A percentile compares a stretch with the other conserved stretches of the same genome.
Evolutionary conservation across 1,284 basidiomycete genomes (phyloP).

Genomic region (Puccinia horiana): DNA sequence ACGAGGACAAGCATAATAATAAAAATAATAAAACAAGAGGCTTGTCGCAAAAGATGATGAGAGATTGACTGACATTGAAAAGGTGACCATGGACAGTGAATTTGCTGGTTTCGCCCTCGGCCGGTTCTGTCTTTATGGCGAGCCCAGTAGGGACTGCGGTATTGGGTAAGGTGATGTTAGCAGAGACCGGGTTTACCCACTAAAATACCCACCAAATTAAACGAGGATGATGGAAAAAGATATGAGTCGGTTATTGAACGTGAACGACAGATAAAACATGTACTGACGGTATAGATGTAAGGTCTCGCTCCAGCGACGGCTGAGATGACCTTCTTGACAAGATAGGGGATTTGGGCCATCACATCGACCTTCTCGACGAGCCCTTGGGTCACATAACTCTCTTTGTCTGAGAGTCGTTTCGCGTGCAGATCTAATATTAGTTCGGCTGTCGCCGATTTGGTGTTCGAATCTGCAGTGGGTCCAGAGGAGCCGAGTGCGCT

Average conservation of each 20-base stretch:
- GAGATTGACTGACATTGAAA: conserved; percentile 33
- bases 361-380: conserved; percentile 96
- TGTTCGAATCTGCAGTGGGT: conserved; percentile 8
- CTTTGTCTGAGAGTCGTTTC: conserved; percentile 65
- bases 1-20: too few relatives aligned
- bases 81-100: conserved; percentile 28
- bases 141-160: not conserved
- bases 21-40: too few relatives aligned
- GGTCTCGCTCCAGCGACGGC: conserved; percentile 89
- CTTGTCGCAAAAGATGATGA: not conserved
- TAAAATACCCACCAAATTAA: too few relatives aligned
- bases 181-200: conserved; percentile 31
- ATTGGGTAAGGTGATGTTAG: conserved; percentile 16
- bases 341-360: conserved; percentile 89
- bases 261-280: not conserved
- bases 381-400: conserved; percentile 69
- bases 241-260: not conserved
- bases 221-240: not conserved
- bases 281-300: conserved; percentile 69
- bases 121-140: not conserved
- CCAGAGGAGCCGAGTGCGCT: not conserved
- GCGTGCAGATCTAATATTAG: conserved; percentile 61
- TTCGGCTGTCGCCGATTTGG: conserved; percentile 53
- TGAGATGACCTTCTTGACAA: conserved; percentile 82
- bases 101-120: not conserved